Evolutionary conservation across 208 protist species (phyloP).

Genomic region (Acanthamoeba royreba): DNA sequence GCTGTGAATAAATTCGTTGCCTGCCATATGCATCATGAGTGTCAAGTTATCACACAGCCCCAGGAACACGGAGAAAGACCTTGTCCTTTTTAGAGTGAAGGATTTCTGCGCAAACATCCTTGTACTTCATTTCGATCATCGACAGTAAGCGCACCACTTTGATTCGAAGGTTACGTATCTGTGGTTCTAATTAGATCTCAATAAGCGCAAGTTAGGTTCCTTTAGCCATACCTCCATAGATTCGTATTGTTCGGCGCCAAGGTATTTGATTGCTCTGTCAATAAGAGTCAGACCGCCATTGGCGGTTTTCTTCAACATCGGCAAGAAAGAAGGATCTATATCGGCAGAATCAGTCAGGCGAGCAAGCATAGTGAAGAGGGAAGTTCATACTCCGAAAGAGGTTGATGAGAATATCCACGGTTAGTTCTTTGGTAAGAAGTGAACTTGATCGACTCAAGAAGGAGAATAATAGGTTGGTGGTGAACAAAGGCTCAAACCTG

Average conservation of each 20-base stretch:
- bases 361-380: not conserved
- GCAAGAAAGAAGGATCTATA: not conserved
- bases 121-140: not conserved
- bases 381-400: not conserved
- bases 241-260: not conserved
- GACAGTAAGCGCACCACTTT: not conserved
- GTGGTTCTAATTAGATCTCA: too few relatives aligned
- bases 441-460: not conserved
- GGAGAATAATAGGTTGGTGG: not conserved
- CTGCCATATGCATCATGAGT: not conserved
- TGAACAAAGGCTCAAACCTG: not conserved
- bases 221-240: not conserved
- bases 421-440: not conserved
- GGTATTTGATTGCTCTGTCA: not conserved
- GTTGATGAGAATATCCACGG: not conserved
- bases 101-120: not conserved
- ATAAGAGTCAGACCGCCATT: not conserved
- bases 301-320: not conserved
- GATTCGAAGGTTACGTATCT: not conserved
- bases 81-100: not conserved
- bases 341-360: not conserved
- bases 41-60: too few relatives aligned
- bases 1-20: not conserved
- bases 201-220: too few relatives aligned
- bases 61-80: too few relatives aligned